Evolutionary conservation across 2,329 filamentous ascomycete genomes (phyloP).

Genomic region (Parascedosporium putredinis): DNA sequence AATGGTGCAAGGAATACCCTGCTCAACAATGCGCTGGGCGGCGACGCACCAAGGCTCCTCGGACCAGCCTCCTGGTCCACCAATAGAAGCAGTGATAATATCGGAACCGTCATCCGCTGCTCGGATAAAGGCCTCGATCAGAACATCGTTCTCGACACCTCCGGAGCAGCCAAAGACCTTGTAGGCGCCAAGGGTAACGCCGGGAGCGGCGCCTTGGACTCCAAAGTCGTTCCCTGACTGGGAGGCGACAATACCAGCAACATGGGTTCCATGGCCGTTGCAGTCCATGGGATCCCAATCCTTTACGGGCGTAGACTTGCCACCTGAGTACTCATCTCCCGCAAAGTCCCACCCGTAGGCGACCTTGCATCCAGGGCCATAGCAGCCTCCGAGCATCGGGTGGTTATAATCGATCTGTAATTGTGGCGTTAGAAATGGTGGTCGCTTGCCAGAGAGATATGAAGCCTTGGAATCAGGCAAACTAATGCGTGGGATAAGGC

Average conservation of each 20-base stretch:
- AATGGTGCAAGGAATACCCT: slow-evolving; percentile 41
- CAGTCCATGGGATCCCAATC: slow-evolving; percentile 45
- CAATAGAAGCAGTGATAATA: slow-evolving; percentile 46
- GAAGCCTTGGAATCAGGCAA: no score
- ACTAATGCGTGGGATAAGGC: no score
- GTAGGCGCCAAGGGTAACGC: slow-evolving; percentile 45
- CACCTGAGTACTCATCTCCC: slow-evolving; percentile 39
- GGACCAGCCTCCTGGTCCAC: slow-evolving; percentile 39
- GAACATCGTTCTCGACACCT: slow-evolving; percentile 39
- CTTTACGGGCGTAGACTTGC: slow-evolving; percentile 27
- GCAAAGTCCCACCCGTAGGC: slow-evolving; percentile 47
- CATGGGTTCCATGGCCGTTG: slow-evolving; percentile 50
- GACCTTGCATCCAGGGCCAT: slow-evolving; percentile 48
- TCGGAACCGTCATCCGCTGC: slow-evolving; percentile 49
- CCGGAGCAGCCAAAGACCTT: slow-evolving; percentile 47
- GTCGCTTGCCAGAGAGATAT: no score
- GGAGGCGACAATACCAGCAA: slow-evolving; percentile 52
- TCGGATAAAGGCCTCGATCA: slow-evolving; percentile 48
- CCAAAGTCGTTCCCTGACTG: slow-evolving; percentile 40
- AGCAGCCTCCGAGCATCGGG: slow-evolving; percentile 53
- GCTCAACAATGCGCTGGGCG: slow-evolving; percentile 40
- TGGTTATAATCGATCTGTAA: slow-evolving; percentile 49
- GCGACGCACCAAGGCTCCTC: slow-evolving; percentile 39
- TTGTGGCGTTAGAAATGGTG: no score
- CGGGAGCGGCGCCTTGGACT: slow-evolving; percentile 42